phyloP scores from a whole-genome alignment of 305 asterid genomes.

The Plantago coronopus region DNA sequence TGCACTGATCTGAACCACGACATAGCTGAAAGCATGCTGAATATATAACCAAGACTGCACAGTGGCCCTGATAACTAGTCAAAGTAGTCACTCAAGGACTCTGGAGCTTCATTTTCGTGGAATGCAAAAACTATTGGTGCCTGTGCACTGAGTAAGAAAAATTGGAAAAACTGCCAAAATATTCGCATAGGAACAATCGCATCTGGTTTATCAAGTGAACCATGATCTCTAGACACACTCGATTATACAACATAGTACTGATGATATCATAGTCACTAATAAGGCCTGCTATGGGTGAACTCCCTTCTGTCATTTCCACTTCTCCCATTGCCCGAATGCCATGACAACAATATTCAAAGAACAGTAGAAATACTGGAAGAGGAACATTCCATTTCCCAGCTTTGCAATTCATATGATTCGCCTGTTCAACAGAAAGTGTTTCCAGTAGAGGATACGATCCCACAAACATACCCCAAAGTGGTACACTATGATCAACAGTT shows the following conservation, averaged over 20 bases:
- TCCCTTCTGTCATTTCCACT: neutral
- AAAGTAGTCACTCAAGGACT: slow-evolving; percentile 13
- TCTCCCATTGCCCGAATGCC: slow-evolving; percentile 17
- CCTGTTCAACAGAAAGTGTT: slow-evolving; percentile 40
- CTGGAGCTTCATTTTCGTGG: neutral
- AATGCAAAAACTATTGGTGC: neutral
- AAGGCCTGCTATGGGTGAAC: slow-evolving; percentile 24
- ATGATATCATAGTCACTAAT: slow-evolving; percentile 31
- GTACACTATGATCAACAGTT: slow-evolving; percentile 6
- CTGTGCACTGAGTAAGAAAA: slow-evolving; percentile 34
- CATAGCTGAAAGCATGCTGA: slow-evolving; percentile 31
- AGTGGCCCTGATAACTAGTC: slow-evolving; percentile 26
- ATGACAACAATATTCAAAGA: neutral
- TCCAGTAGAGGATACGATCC: slow-evolving; percentile 31
- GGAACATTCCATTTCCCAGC: slow-evolving; percentile 20
- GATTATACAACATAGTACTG: slow-evolving; percentile 40
- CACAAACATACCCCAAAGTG: slow-evolving; percentile 27
- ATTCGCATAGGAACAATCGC: slow-evolving; percentile 33
- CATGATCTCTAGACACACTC: slow-evolving; percentile 24
- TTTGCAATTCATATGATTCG: slow-evolving; percentile 26
- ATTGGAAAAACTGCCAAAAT: slow-evolving; percentile 47
- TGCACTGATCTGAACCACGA: slow-evolving; percentile 37
- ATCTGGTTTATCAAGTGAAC: slow-evolving; percentile 34
- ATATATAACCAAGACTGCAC: slow-evolving; percentile 42
- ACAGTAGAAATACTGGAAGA: slow-evolving; percentile 19